Evolutionary conservation across 495 filamentous ascomycete species (phyloP).

Genomic region (Aspergillus kassunensis): DNA sequence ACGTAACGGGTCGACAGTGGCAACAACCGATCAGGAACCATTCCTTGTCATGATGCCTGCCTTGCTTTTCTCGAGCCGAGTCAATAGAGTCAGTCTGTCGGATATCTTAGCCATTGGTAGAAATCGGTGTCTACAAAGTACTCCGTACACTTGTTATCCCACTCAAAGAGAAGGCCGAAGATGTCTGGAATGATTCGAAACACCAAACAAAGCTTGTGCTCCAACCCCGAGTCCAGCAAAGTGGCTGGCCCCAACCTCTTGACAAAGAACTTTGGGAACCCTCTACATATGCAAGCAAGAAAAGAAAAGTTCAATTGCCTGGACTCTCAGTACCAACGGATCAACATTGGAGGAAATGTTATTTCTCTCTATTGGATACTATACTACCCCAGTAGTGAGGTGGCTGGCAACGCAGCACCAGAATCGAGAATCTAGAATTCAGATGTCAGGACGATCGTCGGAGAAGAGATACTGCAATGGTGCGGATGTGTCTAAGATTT

Average conservation of each 20-base stretch:
- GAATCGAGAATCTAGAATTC: not conserved
- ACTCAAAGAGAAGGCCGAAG: not conserved
- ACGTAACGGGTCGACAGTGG: too few species aligned
- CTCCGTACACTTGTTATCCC: not conserved
- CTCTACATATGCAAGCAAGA: not conserved
- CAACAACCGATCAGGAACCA: too few species aligned
- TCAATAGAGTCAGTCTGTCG: too few species aligned
- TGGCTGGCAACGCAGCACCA: not conserved
- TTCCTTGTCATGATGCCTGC: too few species aligned
- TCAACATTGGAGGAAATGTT: not conserved
- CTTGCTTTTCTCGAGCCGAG: too few species aligned
- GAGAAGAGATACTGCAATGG: not conserved
- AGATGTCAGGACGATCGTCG: too few species aligned
- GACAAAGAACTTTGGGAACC: not conserved
- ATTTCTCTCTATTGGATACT: not conserved
- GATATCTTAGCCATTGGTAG: not conserved
- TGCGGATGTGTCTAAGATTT: too few species aligned
- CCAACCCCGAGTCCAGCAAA: not conserved
- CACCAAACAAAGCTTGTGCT: not conserved
- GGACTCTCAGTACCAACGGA: not conserved
- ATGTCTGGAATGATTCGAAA: constrained; percentile 8
- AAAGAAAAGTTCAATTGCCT: not conserved
- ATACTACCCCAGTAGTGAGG: not conserved
- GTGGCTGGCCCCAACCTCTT: not conserved
- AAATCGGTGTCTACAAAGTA: too few species aligned